These are phyloP conservation scores for Mitragyna speciosa DNA, from an alignment of 257 asterid species.

Conservation along the genomic window DNA sequence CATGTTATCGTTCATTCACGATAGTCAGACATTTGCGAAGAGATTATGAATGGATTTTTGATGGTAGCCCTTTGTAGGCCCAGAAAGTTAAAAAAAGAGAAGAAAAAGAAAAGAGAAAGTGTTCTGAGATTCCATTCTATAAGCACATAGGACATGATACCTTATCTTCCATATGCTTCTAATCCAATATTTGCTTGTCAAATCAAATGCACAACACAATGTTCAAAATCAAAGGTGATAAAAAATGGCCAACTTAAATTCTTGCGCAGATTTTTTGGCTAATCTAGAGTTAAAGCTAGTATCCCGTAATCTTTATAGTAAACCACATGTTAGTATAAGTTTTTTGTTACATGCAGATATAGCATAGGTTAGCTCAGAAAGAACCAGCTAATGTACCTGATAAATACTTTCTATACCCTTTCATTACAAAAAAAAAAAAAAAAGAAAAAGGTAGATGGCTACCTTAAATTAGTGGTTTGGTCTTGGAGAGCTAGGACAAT, in stretches of 20 bases:
- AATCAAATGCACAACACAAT: not conserved
- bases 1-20: not conserved
- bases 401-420: too few relatives aligned
- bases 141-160: slow-evolving; percentile 18
- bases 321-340: too few relatives aligned
- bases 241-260: not conserved
- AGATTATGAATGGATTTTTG: not conserved
- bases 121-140: slow-evolving; percentile 20
- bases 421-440: too few relatives aligned
- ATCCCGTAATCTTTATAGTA: too few relatives aligned
- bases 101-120: not conserved
- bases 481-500: not conserved
- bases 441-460: too few relatives aligned
- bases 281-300: too few relatives aligned
- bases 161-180: slow-evolving; percentile 22
- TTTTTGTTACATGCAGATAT: too few relatives aligned
- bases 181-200: not conserved
- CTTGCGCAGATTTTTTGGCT: too few relatives aligned
- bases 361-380: too few relatives aligned
- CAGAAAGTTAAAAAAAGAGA: not conserved
- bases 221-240: not conserved
- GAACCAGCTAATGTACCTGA: too few relatives aligned
- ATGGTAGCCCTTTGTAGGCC: slow-evolving; percentile 16
- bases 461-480: not conserved
- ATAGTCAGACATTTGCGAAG: not conserved